These are phyloP conservation scores for Puccinellia tenuiflora DNA, from an alignment of 176 grass and related monocot species.

Conservation along the genomic window DNA sequence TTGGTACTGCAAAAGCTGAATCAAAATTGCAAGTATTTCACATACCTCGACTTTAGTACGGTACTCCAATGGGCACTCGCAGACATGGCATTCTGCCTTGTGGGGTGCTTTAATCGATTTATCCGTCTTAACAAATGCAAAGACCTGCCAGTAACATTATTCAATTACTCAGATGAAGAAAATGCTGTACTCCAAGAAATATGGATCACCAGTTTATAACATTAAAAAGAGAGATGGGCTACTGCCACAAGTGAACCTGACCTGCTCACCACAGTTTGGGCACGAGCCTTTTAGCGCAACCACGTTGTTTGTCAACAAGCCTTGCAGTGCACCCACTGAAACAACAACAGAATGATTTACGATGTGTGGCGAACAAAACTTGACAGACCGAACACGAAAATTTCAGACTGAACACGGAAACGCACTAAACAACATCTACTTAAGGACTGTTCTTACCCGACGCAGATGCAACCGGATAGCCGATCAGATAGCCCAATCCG, in stretches of 20 bases:
- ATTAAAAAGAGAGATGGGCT: neutral
- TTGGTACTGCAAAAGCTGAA: neutral
- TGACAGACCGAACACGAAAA: neutral
- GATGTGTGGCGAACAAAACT: neutral
- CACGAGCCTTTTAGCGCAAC: constrained; percentile 91
- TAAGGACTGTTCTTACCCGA: constrained; percentile 46
- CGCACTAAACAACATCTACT: neutral
- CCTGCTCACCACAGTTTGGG: constrained; percentile 95
- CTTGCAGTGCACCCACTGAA: constrained; percentile 68
- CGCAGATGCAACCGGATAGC: constrained; percentile 73
- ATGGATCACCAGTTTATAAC: neutral
- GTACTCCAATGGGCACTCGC: constrained; percentile 70
- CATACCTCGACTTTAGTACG: constrained; percentile 85
- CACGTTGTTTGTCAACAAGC: constrained; percentile 68
- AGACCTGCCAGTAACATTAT: constrained; percentile 52
- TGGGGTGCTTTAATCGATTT: constrained; percentile 55
- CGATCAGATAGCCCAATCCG: constrained; percentile 57
- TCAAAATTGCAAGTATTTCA: neutral
- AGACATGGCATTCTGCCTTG: constrained; percentile 92
- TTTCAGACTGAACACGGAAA: too few relatives aligned
- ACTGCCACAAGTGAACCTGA: constrained; percentile 21
- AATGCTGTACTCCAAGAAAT: neutral
- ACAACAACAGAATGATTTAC: neutral
- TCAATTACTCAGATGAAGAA: neutral
- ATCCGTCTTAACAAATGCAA: constrained; percentile 83